Conservation (phyloP, 192 early-diverging fungal species). For the Linnemannia elongata region DNA sequence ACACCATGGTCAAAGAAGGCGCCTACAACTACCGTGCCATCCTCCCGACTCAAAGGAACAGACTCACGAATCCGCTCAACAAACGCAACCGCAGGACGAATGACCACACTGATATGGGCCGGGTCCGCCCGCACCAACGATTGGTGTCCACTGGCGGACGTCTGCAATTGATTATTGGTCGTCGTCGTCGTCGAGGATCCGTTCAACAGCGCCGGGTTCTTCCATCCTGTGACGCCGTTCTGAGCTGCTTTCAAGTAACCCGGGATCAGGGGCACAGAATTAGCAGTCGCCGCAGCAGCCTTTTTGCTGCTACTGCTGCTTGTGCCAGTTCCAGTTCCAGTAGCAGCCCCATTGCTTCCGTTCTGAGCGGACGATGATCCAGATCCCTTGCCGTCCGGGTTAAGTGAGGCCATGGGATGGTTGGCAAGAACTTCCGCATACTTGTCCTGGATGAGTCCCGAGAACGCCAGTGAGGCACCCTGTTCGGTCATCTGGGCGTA, state of each 20-base stretch:
- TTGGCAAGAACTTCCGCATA: constrained; percentile 43
- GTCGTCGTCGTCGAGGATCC: constrained; percentile 6
- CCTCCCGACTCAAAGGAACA: constrained; percentile 52
- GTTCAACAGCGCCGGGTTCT: constrained; percentile 12
- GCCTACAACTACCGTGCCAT: constrained; percentile 53
- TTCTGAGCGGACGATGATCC: not conserved
- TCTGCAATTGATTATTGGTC: constrained; percentile 28
- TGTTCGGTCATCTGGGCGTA: constrained; percentile 54
- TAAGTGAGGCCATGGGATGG: constrained; percentile 23
- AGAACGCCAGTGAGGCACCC: constrained; percentile 44
- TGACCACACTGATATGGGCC: constrained; percentile 52
- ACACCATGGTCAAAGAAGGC: constrained; percentile 57
- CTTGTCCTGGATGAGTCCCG: constrained; percentile 54
- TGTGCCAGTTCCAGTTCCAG: not conserved
- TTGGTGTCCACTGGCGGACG: constrained; percentile 49
- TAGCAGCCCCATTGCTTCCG: not conserved
- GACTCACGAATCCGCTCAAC: constrained; percentile 44
- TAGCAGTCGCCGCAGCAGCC: constrained; percentile 32
- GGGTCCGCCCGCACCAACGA: constrained; percentile 46
- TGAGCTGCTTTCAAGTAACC: constrained; percentile 44
- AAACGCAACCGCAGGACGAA: constrained; percentile 51
- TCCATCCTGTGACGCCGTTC: constrained; percentile 40
- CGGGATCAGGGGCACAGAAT: constrained; percentile 49
- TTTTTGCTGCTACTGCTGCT: constrained; percentile 20
- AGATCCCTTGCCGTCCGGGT: constrained; percentile 8